Conservation (phyloP, 306 rosid genomes). For the Citrullus amarus region DNA sequence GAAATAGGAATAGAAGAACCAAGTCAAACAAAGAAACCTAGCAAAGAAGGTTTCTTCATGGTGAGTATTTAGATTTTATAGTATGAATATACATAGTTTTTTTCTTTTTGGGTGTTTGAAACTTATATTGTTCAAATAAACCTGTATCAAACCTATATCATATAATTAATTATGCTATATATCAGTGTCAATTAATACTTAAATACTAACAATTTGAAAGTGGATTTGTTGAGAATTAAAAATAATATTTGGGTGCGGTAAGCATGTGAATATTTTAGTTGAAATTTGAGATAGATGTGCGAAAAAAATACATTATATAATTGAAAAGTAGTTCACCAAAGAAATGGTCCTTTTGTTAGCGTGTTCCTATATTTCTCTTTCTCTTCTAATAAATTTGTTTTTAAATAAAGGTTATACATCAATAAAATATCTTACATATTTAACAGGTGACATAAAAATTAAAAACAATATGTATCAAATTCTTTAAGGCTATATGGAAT, state of each 20-base stretch:
- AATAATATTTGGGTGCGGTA: neutral
- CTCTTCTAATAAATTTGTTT: neutral
- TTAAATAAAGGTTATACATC: neutral
- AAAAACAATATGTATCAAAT: no score
- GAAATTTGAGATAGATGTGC: neutral
- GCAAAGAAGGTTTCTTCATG: no score
- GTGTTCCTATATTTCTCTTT: neutral
- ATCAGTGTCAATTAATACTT: neutral
- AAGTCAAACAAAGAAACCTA: no score
- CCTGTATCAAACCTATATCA: no score
- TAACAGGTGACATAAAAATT: neutral
- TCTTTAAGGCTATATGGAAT: neutral
- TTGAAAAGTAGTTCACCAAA: slow-evolving; percentile 2
- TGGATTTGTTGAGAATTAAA: neutral
- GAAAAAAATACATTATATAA: neutral
- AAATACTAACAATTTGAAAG: neutral
- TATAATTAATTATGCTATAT: neutral
- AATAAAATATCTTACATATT: neutral
- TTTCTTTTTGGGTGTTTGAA: no score
- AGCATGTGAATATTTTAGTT: neutral
- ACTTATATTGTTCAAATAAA: no score
- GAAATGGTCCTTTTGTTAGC: neutral
- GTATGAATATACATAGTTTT: no score
- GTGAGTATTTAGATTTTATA: no score
- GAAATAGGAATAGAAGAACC: no score